phyloP scores from a whole-genome alignment of 139 green algal species.

The Tetradesmus obliquus region DNA sequence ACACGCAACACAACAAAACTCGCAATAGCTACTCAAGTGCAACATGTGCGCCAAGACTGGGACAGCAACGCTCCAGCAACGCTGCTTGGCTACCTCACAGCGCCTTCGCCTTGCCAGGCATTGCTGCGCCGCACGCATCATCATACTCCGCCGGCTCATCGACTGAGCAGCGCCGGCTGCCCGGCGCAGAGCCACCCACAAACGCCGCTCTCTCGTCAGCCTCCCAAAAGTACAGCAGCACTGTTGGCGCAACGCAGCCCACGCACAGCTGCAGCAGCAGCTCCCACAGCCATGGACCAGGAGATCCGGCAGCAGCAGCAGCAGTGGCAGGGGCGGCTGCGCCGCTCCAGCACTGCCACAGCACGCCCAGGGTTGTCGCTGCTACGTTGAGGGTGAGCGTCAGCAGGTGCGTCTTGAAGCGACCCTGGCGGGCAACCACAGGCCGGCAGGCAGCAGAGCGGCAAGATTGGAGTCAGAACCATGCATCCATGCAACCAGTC shows the following conservation, averaged over 20 bases:
- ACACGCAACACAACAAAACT: too few species aligned
- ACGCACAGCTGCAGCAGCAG: background rate
- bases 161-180: background rate
- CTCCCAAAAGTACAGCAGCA: slow-evolving; percentile 39
- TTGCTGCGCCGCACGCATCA: background rate
- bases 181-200: background rate
- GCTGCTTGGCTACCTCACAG: background rate
- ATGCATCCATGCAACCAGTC: background rate
- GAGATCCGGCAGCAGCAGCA: background rate
- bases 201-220: background rate
- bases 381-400: background rate
- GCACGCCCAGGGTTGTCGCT: background rate
- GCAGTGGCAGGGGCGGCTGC: background rate
- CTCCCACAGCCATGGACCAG: background rate
- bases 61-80: background rate
- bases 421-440: background rate
- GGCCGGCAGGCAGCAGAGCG: background rate
- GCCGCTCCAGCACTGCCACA: background rate
- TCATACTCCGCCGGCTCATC: background rate
- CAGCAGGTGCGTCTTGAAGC: slow-evolving; percentile 11
- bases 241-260: background rate
- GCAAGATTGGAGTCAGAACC: background rate
- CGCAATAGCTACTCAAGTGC: too few species aligned
- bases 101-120: background rate
- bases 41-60: too few species aligned